Evolutionary conservation across 805 yeast species (phyloP), one percentile per base, ranked within the genome.

Genomic region (Suhomyces sp.): DNA sequence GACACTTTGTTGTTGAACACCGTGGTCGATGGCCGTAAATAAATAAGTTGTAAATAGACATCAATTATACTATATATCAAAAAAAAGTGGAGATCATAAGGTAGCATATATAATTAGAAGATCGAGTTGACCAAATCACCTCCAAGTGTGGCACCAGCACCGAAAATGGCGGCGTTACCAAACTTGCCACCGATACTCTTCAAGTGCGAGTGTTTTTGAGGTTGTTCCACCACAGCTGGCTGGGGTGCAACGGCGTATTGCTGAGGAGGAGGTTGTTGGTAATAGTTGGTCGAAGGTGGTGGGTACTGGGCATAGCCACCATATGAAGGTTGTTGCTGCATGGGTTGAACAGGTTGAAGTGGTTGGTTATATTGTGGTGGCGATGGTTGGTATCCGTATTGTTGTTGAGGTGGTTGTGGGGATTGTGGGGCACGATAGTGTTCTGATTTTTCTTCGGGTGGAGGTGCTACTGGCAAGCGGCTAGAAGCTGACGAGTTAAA

Each of bases 131-230:
- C 89, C 49, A 93, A 61, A 62, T 88, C 90, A 45, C 89, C 80
- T 64, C 98, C 98, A 51, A 92, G 77, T 1, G 97, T 86, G 40
- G 97, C 96, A 76, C 98, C 98, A 8, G 96, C 97, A 70, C 97
- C 97, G 59, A 90, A 93, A 47, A 92, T 83, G 35, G 96, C 92
- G n/a, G 97, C 96, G 60, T 90, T 84, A 54, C 96, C 97, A 54
- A 92, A 73, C 70, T 89, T 87, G 57, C 88, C 79, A 24, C 96
- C 96, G 60, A 89, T 82, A 63, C 80, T 85, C 69, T 82, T 83
- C 54, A 86, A 57, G 44, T 71, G 76, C 2, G 58, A 53, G 27
- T 57, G 63, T 41, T 52, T 51, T 44, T 55, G 58, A 27, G 63
- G 70, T 47, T 57, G 62, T 35, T 53, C 49, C 26, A 57, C 73